These are phyloP conservation scores for Aspergillus cejpii DNA, from an alignment of 2,329 filamentous ascomycete genomes.

Conservation along the genomic window DNA sequence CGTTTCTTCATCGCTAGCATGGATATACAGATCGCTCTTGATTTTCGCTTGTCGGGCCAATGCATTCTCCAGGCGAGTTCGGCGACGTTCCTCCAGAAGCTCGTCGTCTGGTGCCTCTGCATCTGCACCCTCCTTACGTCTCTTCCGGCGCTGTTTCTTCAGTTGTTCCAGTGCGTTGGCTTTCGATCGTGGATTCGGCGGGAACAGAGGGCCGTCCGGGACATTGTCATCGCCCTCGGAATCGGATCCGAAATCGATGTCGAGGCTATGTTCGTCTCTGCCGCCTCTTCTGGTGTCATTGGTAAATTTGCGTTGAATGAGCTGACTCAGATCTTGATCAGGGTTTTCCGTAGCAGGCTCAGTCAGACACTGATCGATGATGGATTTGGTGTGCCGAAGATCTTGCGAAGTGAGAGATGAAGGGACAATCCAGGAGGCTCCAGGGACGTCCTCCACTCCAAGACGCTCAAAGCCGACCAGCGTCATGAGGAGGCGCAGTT, in stretches of 20 bases:
- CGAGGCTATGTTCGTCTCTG: slow-evolving; percentile 31
- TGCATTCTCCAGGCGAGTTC: slow-evolving; percentile 59
- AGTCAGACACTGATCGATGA: slow-evolving; percentile 72
- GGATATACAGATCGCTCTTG: slow-evolving; percentile 77
- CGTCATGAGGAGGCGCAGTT: slow-evolving; percentile 76
- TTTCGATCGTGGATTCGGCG: slow-evolving; percentile 46
- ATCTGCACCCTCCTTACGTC: slow-evolving; percentile 40
- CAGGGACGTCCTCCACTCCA: slow-evolving; percentile 62
- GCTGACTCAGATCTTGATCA: slow-evolving; percentile 64
- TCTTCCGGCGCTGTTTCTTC: slow-evolving; percentile 55
- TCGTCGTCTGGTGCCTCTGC: slow-evolving; percentile 56
- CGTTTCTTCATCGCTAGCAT: slow-evolving; percentile 81
- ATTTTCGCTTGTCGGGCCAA: slow-evolving; percentile 70
- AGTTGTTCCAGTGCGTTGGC: slow-evolving; percentile 51
- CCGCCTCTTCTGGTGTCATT: slow-evolving; percentile 32
- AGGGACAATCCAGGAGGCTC: slow-evolving; percentile 73
- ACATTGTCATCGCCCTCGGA: slow-evolving; percentile 55
- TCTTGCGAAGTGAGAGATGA: slow-evolving; percentile 56
- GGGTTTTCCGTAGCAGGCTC: slow-evolving; percentile 71
- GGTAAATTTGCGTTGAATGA: slow-evolving; percentile 64
- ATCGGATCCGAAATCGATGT: slow-evolving; percentile 64
- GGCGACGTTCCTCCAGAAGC: slow-evolving; percentile 52
- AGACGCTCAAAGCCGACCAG: slow-evolving; percentile 63
- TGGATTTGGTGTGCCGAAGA: slow-evolving; percentile 61
- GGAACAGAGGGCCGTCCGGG: slow-evolving; percentile 59